Conservation (phyloP, 164 flowering plant genomes). For the Macadamia tetraphylla region DNA sequence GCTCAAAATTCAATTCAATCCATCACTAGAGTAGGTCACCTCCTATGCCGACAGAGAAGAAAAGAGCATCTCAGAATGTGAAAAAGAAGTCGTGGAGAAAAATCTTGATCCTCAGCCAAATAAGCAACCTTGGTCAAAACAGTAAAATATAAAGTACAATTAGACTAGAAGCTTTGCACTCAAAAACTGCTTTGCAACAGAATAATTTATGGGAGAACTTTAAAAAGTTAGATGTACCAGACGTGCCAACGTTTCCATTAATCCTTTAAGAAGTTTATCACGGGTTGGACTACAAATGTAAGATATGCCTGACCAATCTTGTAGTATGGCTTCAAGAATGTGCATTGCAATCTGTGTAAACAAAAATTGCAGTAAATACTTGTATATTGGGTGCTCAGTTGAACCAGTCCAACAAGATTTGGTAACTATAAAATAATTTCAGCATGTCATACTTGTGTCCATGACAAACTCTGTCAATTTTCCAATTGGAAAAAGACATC, state of each 20-base stretch:
- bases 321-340: conserved; percentile 39
- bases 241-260: conserved; percentile 27
- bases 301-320: conserved; percentile 20
- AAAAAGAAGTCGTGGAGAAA: conserved; percentile 41
- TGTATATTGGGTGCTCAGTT: neutral
- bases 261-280: conserved; percentile 13
- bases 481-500: neutral
- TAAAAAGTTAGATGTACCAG: conserved; percentile 19
- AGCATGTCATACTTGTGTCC: neutral
- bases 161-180: neutral
- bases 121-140: conserved; percentile 14
- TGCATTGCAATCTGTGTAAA: conserved; percentile 31
- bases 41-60: conserved; percentile 31
- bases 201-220: too few species aligned
- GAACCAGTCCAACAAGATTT: neutral
- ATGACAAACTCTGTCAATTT: neutral
- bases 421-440: neutral
- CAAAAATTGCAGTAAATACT: neutral
- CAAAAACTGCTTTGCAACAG: neutral
- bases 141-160: neutral
- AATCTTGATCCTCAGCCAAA: conserved; percentile 24
- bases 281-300: conserved; percentile 21
- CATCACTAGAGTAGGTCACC: conserved; percentile 15
- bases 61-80: conserved; percentile 40
- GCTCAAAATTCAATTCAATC: neutral